These are phyloP conservation scores for Aspergillus sp. DNA, from an alignment of 2,329 filamentous ascomycete species.

Conservation along the genomic window DNA sequence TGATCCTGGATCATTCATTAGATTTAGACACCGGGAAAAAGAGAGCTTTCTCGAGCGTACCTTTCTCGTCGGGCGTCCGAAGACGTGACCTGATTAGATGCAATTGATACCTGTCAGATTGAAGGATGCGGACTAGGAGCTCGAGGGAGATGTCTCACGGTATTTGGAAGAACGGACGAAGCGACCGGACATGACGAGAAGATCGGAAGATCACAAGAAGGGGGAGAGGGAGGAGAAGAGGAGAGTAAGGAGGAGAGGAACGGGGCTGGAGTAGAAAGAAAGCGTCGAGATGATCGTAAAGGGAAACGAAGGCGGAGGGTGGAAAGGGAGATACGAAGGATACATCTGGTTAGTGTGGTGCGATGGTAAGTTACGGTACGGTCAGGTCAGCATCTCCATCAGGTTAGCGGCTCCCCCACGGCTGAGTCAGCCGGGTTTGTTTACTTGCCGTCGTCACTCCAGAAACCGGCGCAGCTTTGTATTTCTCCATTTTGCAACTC, in stretches of 20 bases:
- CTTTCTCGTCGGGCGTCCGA: slow-evolving; percentile 91
- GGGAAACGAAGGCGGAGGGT: background rate
- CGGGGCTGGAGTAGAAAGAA: slow-evolving; percentile 1
- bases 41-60: slow-evolving; percentile 33
- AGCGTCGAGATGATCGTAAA: background rate
- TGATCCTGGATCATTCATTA: slow-evolving; percentile 60
- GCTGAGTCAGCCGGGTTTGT: slow-evolving; percentile 34
- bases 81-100: slow-evolving; percentile 76
- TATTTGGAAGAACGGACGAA: slow-evolving; percentile 74
- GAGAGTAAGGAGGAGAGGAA: slow-evolving; percentile 2
- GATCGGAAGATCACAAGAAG: slow-evolving; percentile 11
- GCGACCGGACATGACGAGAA: slow-evolving; percentile 60
- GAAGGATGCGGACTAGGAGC: slow-evolving; percentile 12
- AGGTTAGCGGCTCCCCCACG: slow-evolving; percentile 9
- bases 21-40: background rate
- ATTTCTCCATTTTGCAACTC: background rate
- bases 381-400: background rate
- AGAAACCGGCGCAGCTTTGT: slow-evolving; percentile 20
- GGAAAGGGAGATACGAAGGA: background rate
- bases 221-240: slow-evolving; percentile 11
- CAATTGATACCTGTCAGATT: slow-evolving; percentile 27
- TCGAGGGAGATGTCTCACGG: slow-evolving; percentile 48
- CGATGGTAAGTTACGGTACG: background rate
- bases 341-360: background rate
- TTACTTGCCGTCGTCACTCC: slow-evolving; percentile 32